A percentile compares a stretch with the other conserved stretches of the same genome.
phyloP scores from a whole-genome alignment of 805 yeast genomes.

The Yarrowia bubula region DNA sequence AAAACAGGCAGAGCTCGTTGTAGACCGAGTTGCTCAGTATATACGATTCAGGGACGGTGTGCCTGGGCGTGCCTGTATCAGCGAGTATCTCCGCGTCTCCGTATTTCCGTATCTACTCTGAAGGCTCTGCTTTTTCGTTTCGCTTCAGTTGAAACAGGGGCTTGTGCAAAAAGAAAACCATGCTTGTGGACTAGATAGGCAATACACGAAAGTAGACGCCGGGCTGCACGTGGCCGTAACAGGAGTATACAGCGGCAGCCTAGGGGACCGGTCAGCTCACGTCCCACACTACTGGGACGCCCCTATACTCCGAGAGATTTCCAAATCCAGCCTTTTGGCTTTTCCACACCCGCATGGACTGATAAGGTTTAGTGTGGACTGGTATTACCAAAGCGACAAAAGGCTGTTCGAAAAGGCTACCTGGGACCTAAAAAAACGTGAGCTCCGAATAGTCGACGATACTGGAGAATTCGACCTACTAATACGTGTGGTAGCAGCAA shows the following conservation, averaged over 20 bases:
- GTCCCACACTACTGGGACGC: not conserved
- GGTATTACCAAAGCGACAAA: constrained; percentile 1
- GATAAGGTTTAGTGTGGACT: constrained; percentile 18
- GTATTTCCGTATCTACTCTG: too few relatives aligned
- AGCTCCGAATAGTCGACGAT: constrained; percentile 14
- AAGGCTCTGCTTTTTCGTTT: not conserved
- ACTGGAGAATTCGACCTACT: not conserved
- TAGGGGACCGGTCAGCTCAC: too few relatives aligned
- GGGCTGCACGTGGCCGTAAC: too few relatives aligned
- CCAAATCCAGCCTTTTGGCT: constrained; percentile 3
- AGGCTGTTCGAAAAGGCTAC: constrained; percentile 12
- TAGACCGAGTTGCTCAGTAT: not conserved
- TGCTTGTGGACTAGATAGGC: too few relatives aligned
- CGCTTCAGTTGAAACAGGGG: constrained; percentile 1
- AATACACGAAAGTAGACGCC: too few relatives aligned
- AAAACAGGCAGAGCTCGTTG: not conserved
- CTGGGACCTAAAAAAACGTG: not conserved
- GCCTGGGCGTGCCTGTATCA: too few relatives aligned
- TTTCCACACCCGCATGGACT: not conserved
- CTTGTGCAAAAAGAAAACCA: not conserved
- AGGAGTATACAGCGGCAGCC: too few relatives aligned
- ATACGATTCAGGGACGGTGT: too few relatives aligned
- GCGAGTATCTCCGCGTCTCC: too few relatives aligned
- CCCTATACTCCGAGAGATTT: not conserved
- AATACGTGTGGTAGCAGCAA: not conserved